Conservation (phyloP, 805 yeast genomes). For the Myxozyma geophila region DNA sequence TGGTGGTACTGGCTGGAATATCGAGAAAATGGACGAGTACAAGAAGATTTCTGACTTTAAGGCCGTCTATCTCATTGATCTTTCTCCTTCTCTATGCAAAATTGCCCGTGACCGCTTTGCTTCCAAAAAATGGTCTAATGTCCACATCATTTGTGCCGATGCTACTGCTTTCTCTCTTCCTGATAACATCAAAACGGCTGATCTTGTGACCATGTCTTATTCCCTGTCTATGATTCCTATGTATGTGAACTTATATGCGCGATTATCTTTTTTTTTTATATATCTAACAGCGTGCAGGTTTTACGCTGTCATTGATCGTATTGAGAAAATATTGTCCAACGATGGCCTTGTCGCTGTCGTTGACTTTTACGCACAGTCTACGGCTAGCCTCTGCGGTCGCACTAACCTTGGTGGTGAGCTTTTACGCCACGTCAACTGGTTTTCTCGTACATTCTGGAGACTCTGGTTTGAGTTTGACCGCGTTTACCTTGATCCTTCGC, state of each 20-base stretch:
- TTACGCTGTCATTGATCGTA: slow-evolving; percentile 76
- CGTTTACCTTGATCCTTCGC: slow-evolving; percentile 75
- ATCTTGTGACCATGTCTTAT: slow-evolving; percentile 76
- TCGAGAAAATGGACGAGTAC: slow-evolving; percentile 66
- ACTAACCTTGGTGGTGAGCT: slow-evolving; percentile 76
- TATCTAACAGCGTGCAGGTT: slow-evolving; percentile 12
- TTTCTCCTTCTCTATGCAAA: slow-evolving; percentile 76
- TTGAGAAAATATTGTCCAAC: slow-evolving; percentile 55
- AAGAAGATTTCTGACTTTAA: slow-evolving; percentile 57
- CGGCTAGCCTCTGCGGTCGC: slow-evolving; percentile 67
- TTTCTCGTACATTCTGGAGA: slow-evolving; percentile 80
- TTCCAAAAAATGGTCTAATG: slow-evolving; percentile 58
- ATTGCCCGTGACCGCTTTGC: slow-evolving; percentile 66
- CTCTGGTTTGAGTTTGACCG: slow-evolving; percentile 86
- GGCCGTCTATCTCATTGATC: slow-evolving; percentile 72
- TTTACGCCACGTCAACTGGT: slow-evolving; percentile 76
- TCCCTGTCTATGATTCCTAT: slow-evolving; percentile 86
- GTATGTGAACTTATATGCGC: slow-evolving; percentile 44
- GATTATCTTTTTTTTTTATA: not conserved
- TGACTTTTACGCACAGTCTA: slow-evolving; percentile 79
- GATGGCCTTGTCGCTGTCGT: slow-evolving; percentile 70
- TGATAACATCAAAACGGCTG: slow-evolving; percentile 51
- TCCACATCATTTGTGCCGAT: slow-evolving; percentile 71
- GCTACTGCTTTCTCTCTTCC: slow-evolving; percentile 71
- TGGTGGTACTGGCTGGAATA: slow-evolving; percentile 85